Evolutionary conservation across 805 yeast species (phyloP).

Genomic region (Candida ipomoeae): DNA sequence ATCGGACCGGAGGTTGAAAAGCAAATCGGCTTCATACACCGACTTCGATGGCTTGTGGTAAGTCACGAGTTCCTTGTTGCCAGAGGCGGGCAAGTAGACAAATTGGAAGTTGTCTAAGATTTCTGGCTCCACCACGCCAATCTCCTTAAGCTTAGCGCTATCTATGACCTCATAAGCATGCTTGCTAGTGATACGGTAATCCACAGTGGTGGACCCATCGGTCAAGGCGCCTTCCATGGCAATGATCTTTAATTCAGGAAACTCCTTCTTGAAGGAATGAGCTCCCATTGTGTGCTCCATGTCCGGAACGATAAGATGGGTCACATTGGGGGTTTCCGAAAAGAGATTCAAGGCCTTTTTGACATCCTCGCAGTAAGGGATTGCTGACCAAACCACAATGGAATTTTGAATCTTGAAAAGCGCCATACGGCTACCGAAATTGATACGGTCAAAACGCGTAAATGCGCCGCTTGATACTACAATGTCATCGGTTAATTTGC

Average conservation of each 20-base stretch:
- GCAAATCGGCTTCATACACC: constrained; percentile 55
- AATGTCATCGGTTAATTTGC: constrained; percentile 31
- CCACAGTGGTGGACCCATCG: constrained; percentile 31
- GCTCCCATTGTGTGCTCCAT: constrained; percentile 64
- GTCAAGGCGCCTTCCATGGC: constrained; percentile 46
- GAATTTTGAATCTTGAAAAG: constrained; percentile 27
- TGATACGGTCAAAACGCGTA: constrained; percentile 25
- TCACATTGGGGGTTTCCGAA: constrained; percentile 33
- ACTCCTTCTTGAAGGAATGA: constrained; percentile 43
- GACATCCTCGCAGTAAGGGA: constrained; percentile 50
- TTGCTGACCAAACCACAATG: constrained; percentile 49
- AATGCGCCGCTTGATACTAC: constrained; percentile 35
- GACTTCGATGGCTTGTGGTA: constrained; percentile 46
- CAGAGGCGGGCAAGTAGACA: constrained; percentile 52
- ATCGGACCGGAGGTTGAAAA: constrained; percentile 51
- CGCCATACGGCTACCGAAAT: constrained; percentile 43
- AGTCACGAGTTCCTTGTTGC: constrained; percentile 56
- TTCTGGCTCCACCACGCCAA: constrained; percentile 35
- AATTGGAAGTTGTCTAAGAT: constrained; percentile 47
- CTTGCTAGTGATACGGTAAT: constrained; percentile 33
- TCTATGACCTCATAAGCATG: constrained; percentile 34
- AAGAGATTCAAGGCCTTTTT: constrained; percentile 34
- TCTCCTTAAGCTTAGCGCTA: constrained; percentile 19
- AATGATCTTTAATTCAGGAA: constrained; percentile 50
- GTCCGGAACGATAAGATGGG: constrained; percentile 59